Conservation (phyloP, 129 eudicot genomes). For the Artemisia annua region DNA sequence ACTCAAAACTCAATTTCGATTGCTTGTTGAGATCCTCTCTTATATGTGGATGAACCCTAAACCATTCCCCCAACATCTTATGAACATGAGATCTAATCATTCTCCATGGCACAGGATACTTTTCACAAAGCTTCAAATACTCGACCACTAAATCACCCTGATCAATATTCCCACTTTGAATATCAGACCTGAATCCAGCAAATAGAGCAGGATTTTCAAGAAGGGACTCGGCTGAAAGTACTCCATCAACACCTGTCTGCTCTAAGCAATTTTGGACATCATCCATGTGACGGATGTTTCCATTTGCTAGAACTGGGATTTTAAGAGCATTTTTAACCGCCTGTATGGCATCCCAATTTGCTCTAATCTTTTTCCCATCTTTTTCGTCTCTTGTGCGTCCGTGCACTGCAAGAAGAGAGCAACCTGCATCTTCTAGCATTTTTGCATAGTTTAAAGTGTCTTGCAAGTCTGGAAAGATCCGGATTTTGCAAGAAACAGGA, state of each 20-base stretch:
- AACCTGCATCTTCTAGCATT: slow-evolving; percentile 98
- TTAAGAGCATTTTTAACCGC: slow-evolving; percentile 61
- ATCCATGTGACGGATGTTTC: slow-evolving; percentile 74
- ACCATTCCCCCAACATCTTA: slow-evolving; percentile 89
- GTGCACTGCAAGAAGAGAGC: slow-evolving; percentile 87
- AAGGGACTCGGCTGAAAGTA: slow-evolving; percentile 86
- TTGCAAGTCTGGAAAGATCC: slow-evolving; percentile 79
- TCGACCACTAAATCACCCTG: slow-evolving; percentile 68
- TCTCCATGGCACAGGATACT: slow-evolving; percentile 91
- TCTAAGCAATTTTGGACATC: slow-evolving; percentile 67
- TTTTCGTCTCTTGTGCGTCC: slow-evolving; percentile 94
- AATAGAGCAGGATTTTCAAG: slow-evolving; percentile 93
- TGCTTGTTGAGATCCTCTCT: slow-evolving; percentile 81
- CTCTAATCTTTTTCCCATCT: slow-evolving; percentile 73
- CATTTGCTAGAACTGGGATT: slow-evolving; percentile 94
- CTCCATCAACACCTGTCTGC: slow-evolving; percentile 79
- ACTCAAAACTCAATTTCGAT: slow-evolving; percentile 63
- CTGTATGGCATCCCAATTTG: slow-evolving; percentile 70
- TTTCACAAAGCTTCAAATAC: slow-evolving; percentile 85
- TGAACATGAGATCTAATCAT: slow-evolving; percentile 87
- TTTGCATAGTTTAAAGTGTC: slow-evolving; percentile 80
- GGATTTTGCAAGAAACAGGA: slow-evolving; percentile 92
- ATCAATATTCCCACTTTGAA: slow-evolving; percentile 44
- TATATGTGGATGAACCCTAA: slow-evolving; percentile 61
- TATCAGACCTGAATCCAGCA: slow-evolving; percentile 45